phyloP scores from a whole-genome alignment of 1,284 basidiomycete genomes.

The Tylopilus sp. region DNA sequence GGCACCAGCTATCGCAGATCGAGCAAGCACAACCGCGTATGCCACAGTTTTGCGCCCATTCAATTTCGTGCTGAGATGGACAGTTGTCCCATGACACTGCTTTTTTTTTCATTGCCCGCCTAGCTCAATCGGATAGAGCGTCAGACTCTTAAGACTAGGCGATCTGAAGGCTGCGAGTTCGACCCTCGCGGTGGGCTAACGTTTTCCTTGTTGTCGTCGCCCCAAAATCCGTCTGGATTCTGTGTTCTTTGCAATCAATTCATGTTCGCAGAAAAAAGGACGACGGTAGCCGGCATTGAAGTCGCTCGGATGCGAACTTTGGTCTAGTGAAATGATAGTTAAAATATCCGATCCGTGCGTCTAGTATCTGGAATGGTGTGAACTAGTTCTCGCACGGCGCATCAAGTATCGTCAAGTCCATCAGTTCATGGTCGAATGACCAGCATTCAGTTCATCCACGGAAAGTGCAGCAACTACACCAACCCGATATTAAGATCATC shows the following conservation, averaged over 20 bases:
- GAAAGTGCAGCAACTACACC: conserved; percentile 60
- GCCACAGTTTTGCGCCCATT: conserved; percentile 31
- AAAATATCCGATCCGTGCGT: conserved; percentile 13
- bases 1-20: background rate
- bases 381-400: conserved; percentile 2
- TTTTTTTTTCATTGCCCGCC: too few species aligned
- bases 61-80: conserved; percentile 5
- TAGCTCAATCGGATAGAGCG: conserved; percentile 87
- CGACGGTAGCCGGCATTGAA: too few species aligned
- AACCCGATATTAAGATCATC: conserved; percentile 11
- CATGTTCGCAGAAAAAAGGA: too few species aligned
- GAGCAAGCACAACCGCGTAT: background rate
- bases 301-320: background rate
- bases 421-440: conserved; percentile 21
- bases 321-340: conserved; percentile 24
- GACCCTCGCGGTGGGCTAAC: conserved; percentile 88
- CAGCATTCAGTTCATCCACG: conserved; percentile 50
- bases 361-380: conserved; percentile 2
- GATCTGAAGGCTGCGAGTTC: conserved; percentile 88
- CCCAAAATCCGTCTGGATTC: too few species aligned
- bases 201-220: background rate
- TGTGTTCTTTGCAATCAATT: too few species aligned
- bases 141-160: conserved; percentile 55
- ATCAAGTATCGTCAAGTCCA: conserved; percentile 20
- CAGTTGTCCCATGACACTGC: too few species aligned